A percentile compares a stretch with the other conserved stretches of the same genome.
Evolutionary conservation across 2,329 filamentous ascomycete genomes (phyloP).

Genomic region (Keithomyces neogunnii): DNA sequence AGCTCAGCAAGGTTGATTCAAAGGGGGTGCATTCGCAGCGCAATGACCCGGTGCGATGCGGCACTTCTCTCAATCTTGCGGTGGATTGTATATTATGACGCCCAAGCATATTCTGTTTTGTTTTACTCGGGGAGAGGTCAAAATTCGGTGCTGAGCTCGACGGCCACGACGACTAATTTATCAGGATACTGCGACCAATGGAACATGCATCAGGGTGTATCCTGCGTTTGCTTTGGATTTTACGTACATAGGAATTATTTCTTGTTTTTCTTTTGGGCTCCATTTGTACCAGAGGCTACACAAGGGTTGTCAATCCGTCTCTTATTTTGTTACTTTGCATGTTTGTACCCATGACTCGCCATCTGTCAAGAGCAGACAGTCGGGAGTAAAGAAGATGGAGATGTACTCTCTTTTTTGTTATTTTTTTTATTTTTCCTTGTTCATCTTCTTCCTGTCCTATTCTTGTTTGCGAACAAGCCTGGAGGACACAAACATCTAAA

Average conservation of each 20-base stretch:
- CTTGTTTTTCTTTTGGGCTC: not conserved
- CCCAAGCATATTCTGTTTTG: not conserved
- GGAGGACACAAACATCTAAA: not conserved
- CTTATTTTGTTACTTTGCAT: not conserved
- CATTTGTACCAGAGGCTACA: not conserved
- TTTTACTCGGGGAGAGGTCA: not conserved
- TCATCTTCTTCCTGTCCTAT: too few relatives aligned
- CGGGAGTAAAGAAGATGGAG: not conserved
- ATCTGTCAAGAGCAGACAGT: not conserved
- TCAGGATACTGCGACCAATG: not conserved
- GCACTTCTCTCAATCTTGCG: not conserved
- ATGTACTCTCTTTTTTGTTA: not conserved
- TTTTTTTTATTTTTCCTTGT: not conserved
- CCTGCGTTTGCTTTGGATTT: not conserved
- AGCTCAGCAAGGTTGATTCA: not conserved
- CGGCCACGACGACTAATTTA: not conserved
- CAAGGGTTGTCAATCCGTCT: not conserved
- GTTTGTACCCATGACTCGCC: constrained; percentile 3
- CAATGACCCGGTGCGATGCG: not conserved
- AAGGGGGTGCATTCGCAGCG: not conserved
- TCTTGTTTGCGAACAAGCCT: not conserved
- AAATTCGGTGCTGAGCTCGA: not conserved
- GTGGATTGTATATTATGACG: not conserved
- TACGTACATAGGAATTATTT: constrained; percentile 1
- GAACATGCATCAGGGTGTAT: not conserved